A percentile compares a stretch with the other conserved stretches of the same genome.
Conservation (phyloP, 2,329 filamentous ascomycete species). For the Coniosporium tulheliwenetii region DNA sequence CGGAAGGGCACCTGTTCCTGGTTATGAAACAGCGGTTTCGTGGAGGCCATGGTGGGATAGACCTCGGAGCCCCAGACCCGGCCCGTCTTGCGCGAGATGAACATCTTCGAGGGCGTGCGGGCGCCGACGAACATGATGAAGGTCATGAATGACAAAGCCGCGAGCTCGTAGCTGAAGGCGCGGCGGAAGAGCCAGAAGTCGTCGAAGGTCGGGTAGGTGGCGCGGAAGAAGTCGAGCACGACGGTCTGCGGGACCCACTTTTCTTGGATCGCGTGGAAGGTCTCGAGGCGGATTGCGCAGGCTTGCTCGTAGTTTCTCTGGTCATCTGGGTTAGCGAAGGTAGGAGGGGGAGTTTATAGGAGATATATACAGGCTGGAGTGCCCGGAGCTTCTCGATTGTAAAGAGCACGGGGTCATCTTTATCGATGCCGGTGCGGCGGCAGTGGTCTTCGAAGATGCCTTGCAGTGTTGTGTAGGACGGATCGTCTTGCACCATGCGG, state of each 20-base stretch:
- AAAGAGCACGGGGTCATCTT: constrained; percentile 89
- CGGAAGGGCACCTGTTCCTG: constrained; percentile 94
- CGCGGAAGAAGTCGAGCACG: constrained; percentile 77
- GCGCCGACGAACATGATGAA: constrained; percentile 97
- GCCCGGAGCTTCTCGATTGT: constrained; percentile 87
- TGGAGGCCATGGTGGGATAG: constrained; percentile 72
- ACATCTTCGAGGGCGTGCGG: constrained; percentile 89
- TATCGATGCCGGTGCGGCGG: constrained; percentile 68
- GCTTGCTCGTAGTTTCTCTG: constrained; percentile 51
- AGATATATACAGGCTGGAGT: constrained; percentile 23
- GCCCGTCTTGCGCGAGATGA: constrained; percentile 72
- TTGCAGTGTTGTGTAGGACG: constrained; percentile 86
- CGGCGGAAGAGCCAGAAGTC: constrained; percentile 98
- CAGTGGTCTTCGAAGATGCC: constrained; percentile 95
- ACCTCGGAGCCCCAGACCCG: constrained; percentile 95
- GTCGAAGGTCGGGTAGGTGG: constrained; percentile 71
- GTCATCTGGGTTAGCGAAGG: constrained; percentile 6
- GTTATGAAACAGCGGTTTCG: constrained; percentile 84
- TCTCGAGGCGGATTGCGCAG: constrained; percentile 46
- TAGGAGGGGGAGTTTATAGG: neutral
- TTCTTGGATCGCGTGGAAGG: constrained; percentile 87
- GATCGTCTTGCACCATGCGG: constrained; percentile 87
- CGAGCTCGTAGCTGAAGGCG: constrained; percentile 91
- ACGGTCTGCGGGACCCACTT: constrained; percentile 78
- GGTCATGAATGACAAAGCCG: constrained; percentile 93